These are phyloP conservation scores for Hydnum rufescens DNA, from an alignment of 768 basidiomycete species.

Conservation along the genomic window DNA sequence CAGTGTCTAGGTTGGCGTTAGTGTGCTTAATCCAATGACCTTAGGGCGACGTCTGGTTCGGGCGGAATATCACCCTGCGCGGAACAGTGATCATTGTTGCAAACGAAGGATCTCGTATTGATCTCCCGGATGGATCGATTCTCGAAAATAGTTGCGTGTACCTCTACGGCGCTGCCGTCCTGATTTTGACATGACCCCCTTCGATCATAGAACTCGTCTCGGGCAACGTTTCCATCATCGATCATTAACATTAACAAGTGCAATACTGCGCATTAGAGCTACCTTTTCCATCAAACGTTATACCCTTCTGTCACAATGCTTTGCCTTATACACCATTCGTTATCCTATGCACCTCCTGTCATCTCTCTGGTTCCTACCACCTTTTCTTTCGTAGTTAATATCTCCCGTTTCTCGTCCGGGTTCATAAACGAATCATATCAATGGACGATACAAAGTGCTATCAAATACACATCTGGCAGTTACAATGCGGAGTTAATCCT, in stretches of 20 bases:
- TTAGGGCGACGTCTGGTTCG: slow-evolving; percentile 74
- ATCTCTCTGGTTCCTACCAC: not conserved
- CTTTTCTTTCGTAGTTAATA: not conserved
- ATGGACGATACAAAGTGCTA: not conserved
- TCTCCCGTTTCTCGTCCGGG: not conserved
- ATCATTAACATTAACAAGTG: slow-evolving; percentile 21
- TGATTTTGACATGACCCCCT: slow-evolving; percentile 4
- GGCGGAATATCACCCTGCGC: slow-evolving; percentile 63
- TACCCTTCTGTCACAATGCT: not conserved
- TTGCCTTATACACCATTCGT: too few relatives aligned
- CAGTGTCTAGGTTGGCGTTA: too few relatives aligned
- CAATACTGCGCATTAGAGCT: not conserved
- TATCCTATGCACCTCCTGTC: too few relatives aligned
- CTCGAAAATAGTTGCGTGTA: slow-evolving; percentile 42
- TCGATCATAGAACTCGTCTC: slow-evolving; percentile 39
- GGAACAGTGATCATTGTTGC: slow-evolving; percentile 83
- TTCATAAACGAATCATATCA: not conserved
- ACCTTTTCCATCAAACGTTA: not conserved
- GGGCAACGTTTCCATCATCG: slow-evolving; percentile 69
- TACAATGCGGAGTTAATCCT: not conserved
- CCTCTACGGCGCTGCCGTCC: not conserved
- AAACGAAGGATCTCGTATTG: slow-evolving; percentile 64
- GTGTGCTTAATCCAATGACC: too few relatives aligned
- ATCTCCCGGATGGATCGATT: slow-evolving; percentile 66
- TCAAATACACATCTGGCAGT: not conserved